These are phyloP conservation scores for Astragalus membranaceus DNA, from an alignment of 306 rosid species.

Conservation along the genomic window DNA sequence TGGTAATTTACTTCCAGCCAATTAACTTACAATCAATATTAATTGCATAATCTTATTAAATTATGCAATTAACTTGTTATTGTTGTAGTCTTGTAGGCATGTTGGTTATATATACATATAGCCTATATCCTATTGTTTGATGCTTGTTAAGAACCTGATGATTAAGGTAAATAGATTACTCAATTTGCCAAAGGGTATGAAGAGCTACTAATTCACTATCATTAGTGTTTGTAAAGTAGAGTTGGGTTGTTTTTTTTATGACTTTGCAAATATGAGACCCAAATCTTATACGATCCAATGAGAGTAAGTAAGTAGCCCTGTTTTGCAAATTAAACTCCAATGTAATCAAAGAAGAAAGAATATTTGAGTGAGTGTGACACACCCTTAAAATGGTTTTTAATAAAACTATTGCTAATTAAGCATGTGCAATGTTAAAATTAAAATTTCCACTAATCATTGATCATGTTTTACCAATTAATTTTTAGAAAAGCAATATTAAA, in stretches of 20 bases:
- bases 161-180: not conserved
- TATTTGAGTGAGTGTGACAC: no score
- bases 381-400: no score
- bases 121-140: not conserved
- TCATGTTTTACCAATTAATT: no score
- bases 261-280: no score
- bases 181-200: not conserved
- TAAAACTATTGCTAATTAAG: no score
- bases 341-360: no score
- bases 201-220: not conserved
- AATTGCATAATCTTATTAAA: not conserved
- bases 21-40: not conserved
- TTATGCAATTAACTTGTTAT: not conserved
- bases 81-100: not conserved
- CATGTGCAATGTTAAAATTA: no score
- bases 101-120: not conserved
- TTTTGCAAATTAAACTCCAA: conserved; percentile 1
- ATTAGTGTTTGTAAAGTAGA: not conserved
- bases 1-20: no score
- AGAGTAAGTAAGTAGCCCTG: not conserved
- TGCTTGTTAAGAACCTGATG: not conserved
- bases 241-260: no score
- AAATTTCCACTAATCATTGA: no score
- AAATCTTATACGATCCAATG: not conserved
- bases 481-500: not conserved